Evolutionary conservation across 331 rosid genomes (phyloP).

Genomic region (Quercus phellos): DNA sequence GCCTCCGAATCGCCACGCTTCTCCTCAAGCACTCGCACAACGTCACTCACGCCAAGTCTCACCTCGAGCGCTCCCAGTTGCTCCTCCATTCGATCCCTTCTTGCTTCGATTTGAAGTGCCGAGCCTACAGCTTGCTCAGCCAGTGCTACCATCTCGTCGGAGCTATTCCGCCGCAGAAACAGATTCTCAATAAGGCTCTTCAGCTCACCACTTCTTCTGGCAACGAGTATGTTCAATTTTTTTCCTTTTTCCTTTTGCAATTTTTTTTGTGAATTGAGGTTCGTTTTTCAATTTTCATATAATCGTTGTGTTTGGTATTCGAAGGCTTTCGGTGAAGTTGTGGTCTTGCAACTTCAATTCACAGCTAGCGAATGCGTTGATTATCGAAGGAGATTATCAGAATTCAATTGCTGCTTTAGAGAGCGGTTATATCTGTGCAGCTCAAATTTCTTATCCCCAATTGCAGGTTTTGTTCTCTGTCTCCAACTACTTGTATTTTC

Average conservation of each 20-base stretch:
- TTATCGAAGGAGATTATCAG: slow-evolving; percentile 81
- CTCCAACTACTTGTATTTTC: not conserved
- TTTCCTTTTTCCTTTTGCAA: not conserved
- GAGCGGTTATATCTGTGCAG: slow-evolving; percentile 65
- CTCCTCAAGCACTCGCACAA: slow-evolving; percentile 82
- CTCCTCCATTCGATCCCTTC: slow-evolving; percentile 77
- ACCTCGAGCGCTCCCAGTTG: slow-evolving; percentile 85
- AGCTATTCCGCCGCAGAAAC: slow-evolving; percentile 81
- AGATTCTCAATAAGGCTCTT: slow-evolving; percentile 67
- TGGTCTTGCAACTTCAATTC: slow-evolving; percentile 98
- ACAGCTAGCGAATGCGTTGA: slow-evolving; percentile 92
- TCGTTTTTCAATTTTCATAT: not conserved
- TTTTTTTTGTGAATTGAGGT: not conserved
- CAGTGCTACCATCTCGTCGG: slow-evolving; percentile 95
- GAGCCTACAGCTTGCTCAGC: slow-evolving; percentile 85
- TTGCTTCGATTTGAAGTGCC: slow-evolving; percentile 80
- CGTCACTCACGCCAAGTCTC: slow-evolving; percentile 79
- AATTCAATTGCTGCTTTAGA: slow-evolving; percentile 71
- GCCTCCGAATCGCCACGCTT: slow-evolving; percentile 83
- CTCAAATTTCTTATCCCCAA: slow-evolving; percentile 61
- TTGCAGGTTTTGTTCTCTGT: slow-evolving; percentile 57
- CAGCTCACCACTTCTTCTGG: slow-evolving; percentile 65
- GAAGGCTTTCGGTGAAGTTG: slow-evolving; percentile 65
- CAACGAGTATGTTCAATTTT: slow-evolving; percentile 9
- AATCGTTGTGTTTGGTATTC: slow-evolving; percentile 21